Conservation (phyloP, 768 basidiomycete genomes). For the Russula sp. region DNA sequence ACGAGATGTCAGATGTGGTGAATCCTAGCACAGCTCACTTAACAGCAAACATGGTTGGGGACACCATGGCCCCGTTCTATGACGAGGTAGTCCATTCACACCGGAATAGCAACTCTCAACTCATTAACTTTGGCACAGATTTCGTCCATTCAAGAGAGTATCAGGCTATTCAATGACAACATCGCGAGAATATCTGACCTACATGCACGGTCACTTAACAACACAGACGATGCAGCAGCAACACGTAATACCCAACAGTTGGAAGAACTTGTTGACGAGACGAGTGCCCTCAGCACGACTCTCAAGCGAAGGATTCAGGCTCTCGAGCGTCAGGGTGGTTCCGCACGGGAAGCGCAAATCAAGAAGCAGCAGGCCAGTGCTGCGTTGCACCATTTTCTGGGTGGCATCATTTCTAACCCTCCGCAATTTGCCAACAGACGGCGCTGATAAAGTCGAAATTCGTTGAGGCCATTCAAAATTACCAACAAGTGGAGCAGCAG, state of each 20-base stretch:
- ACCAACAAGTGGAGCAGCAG: constrained; percentile 69
- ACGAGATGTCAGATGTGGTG: constrained; percentile 70
- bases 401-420: not conserved
- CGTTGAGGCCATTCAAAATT: constrained; percentile 67
- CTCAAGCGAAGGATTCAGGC: constrained; percentile 55
- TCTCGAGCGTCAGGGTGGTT: constrained; percentile 39
- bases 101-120: not conserved
- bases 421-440: constrained; percentile 35
- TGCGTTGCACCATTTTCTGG: not conserved
- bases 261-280: constrained; percentile 52
- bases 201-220: constrained; percentile 43
- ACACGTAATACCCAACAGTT: constrained; percentile 39
- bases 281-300: constrained; percentile 47
- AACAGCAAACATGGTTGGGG: constrained; percentile 29
- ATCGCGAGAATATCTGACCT: constrained; percentile 41
- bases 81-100: constrained; percentile 48
- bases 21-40: constrained; percentile 43
- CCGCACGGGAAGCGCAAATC: constrained; percentile 39
- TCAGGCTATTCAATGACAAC: constrained; percentile 39
- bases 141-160: constrained; percentile 40
- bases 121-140: constrained; percentile 30
- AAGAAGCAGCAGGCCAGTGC: constrained; percentile 38
- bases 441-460: constrained; percentile 60
- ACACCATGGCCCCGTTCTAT: constrained; percentile 65
- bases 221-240: constrained; percentile 40